Evolutionary conservation across 2,329 filamentous ascomycete genomes (phyloP), one percentile per base, ranked within the genome.

Genomic region (Fusarium miscanthi): DNA sequence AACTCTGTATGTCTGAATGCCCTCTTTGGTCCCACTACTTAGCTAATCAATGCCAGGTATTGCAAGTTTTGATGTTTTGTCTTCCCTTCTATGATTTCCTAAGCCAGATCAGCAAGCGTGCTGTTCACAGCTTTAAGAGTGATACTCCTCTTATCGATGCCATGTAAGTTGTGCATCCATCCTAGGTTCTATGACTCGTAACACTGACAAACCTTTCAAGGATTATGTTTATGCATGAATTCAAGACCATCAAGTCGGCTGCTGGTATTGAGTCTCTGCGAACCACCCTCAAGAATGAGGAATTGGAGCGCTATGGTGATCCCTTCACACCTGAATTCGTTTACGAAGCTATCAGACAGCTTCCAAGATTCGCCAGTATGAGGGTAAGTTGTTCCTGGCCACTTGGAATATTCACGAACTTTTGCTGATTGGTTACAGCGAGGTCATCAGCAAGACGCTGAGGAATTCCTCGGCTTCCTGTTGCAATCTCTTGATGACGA

Each of bases 151-250:
- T 99, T 75, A 88, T 99, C 75, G 96, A 99, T 84, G 93, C 95
- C 27, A 94, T 98, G 93, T 94, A 83, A 87, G 92, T 87, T 33
- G 37, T 25, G 8, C n/a, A 11, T n/a, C 33, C 9, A 45, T 9
- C 33, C 25, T 31, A 42, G 9, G 38, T 21, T 30, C 13, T 23
- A 3, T 23, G 23, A 25, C 21, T 30, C 19, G 33, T 9, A n/a
- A 21, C 35, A 33, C 66, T 74, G 54, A 75, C 51, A 38, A 17
- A 27, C 14, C 19, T 12, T 19, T 30, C 3, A 68, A 95, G 93
- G 91, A 96, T 98, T 77, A 93, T 97, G 90, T 98, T 98, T 80
- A 93, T 97, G 90, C 91, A 91, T 74, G 96, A 98, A 81, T 98
- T 96, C 83, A 92, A 92, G 69, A 87, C 94, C 33, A 93, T 98